These are phyloP conservation scores for Mallotus nudiflorus DNA, from an alignment of 345 rosid genomes.

Conservation along the genomic window DNA sequence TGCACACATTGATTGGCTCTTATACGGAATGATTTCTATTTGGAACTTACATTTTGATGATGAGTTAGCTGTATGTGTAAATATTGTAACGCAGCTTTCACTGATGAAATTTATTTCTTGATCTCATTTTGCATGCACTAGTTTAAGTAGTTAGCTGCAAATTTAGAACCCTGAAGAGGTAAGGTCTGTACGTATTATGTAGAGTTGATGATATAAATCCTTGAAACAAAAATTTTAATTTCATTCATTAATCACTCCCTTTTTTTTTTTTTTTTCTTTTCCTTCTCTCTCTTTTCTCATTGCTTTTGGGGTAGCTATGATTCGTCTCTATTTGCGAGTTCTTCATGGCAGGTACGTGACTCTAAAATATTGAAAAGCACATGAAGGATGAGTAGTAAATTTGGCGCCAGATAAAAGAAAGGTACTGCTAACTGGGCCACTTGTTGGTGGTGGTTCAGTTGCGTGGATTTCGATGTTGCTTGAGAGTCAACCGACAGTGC, in stretches of 20 bases:
- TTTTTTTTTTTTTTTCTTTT: too few species aligned
- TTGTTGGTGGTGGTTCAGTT: conserved; percentile 8
- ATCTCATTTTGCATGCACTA: too few species aligned
- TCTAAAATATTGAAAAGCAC: neutral
- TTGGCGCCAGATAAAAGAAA: neutral
- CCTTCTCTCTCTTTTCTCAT: too few species aligned
- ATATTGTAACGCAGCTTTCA: too few species aligned
- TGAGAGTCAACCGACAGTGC: conserved; percentile 45
- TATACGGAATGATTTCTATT: neutral
- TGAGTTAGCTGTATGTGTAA: neutral
- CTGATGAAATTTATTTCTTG: neutral
- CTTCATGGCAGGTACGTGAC: conserved; percentile 32
- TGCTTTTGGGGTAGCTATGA: neutral
- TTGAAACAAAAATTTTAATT: neutral
- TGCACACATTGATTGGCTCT: neutral
- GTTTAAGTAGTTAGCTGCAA: neutral
- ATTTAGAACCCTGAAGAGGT: neutral
- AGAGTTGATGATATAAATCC: neutral
- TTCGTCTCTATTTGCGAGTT: too few species aligned
- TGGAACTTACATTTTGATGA: neutral
- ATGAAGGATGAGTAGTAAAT: too few species aligned
- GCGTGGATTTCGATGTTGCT: conserved; percentile 55
- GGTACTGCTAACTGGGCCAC: conserved; percentile 12
- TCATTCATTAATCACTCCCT: neutral
- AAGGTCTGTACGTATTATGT: neutral